Conservation (phyloP, 768 basidiomycete species). For the Leccinum rimulosum region DNA sequence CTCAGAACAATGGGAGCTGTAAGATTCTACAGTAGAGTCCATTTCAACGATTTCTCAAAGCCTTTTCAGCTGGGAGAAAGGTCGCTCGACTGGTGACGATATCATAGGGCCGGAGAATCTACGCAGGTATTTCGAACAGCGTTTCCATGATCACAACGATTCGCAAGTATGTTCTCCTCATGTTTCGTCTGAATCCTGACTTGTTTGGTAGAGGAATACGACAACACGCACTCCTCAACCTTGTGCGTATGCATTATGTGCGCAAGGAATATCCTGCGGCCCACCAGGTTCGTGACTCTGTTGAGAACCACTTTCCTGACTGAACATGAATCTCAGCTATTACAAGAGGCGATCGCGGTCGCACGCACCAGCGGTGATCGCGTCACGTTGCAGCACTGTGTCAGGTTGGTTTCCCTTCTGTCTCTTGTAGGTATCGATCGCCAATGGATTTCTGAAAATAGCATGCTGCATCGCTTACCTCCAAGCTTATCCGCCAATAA, state of each 20-base stretch:
- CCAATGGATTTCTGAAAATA: constrained; percentile 28
- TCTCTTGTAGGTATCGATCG: constrained; percentile 11
- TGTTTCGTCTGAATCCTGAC: background rate
- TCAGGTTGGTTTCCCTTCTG: constrained; percentile 47
- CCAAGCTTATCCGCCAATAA: constrained; percentile 35
- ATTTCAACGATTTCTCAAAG: background rate
- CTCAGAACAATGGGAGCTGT: constrained; percentile 59
- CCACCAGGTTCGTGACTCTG: constrained; percentile 47
- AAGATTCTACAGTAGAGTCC: constrained; percentile 20
- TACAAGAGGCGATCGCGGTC: constrained; percentile 76
- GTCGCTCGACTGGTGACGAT: constrained; percentile 64
- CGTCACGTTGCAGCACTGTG: constrained; percentile 73
- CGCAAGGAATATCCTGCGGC: constrained; percentile 67
- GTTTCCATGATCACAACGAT: constrained; percentile 76
- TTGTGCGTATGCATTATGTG: constrained; percentile 76
- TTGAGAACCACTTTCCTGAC: background rate
- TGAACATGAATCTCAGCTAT: constrained; percentile 42
- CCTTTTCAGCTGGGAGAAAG: constrained; percentile 61
- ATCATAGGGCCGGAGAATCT: constrained; percentile 67
- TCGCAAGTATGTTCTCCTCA: constrained; percentile 51
- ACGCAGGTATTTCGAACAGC: constrained; percentile 80
- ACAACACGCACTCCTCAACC: constrained; percentile 74
- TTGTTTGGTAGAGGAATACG: constrained; percentile 57
- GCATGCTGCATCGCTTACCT: constrained; percentile 72
- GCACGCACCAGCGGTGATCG: constrained; percentile 72